These are phyloP conservation scores for Aspergillus biplanus DNA, from an alignment of 495 filamentous ascomycete species.

Conservation along the genomic window DNA sequence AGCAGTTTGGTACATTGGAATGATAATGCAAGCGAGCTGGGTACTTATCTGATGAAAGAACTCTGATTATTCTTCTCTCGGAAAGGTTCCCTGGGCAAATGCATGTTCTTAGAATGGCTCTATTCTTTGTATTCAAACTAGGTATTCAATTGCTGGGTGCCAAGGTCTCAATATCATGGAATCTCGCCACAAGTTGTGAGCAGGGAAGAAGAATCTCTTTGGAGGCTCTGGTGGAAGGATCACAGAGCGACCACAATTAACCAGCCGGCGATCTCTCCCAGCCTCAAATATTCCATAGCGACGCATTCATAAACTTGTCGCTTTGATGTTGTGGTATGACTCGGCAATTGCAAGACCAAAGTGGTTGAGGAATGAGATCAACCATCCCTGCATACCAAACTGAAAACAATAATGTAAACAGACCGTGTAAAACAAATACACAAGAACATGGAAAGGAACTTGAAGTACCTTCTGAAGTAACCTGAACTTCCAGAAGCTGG, in stretches of 20 bases:
- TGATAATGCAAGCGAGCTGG: neutral
- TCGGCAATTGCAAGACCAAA: constrained; percentile 5
- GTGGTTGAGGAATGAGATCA: constrained; percentile 19
- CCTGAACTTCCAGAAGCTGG: no score
- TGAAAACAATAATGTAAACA: constrained; percentile 17
- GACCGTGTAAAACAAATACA: constrained; percentile 11
- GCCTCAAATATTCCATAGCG: constrained; percentile 14
- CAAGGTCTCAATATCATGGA: no score
- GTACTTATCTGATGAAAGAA: neutral
- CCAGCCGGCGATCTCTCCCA: neutral
- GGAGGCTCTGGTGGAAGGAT: no score
- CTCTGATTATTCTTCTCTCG: neutral
- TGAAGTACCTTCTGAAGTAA: no score
- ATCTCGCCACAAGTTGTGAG: no score
- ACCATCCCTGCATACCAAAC: constrained; percentile 27
- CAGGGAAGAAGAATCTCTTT: no score
- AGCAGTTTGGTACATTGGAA: neutral
- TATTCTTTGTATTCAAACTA: no score
- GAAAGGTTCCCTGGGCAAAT: no score
- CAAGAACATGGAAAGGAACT: neutral
- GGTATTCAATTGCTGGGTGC: no score
- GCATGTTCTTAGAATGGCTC: no score
- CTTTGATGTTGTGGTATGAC: constrained; percentile 1
- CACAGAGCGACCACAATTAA: neutral
- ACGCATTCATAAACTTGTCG: constrained; percentile 23